Evolutionary conservation across 306 rosid genomes (phyloP), one percentile per base, ranked within the genome.

Genomic region (Dryas drummondii): DNA sequence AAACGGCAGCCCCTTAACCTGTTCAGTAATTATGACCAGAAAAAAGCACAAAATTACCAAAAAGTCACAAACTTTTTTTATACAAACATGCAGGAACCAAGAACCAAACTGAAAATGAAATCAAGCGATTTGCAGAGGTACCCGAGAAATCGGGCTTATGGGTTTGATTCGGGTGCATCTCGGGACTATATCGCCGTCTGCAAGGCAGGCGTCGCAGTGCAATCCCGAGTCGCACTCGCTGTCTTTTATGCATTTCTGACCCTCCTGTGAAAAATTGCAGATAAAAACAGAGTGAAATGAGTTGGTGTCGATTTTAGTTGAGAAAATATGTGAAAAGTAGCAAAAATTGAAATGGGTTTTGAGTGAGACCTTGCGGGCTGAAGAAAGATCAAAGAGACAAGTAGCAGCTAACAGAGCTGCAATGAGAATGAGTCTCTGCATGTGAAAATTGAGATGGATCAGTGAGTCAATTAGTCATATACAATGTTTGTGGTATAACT

Each of bases 151-250:
- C 69, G 98, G 97, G 75, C 59, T 94, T 16, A 78, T 62, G 70
- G 98, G 97, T 74, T 88, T 89, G 7, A 79, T 80, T 11, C 98
- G 84, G 45, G 98, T 94, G 69, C 98, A 94, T 61, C 94, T 80
- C 4, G 98, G 97, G 72, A 88, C 68, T 9, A 88, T 27, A 55
- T 88, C 85, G 4, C 91, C 94, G 72, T 87, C 79, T 2, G 96
- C 88, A 4, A 87, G n/a, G 59, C 98, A 94, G 4, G 98, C 82
- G 56, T 94, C 91, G 77, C 98, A 94, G 76, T 94, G 98, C 73
- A 91, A 80, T 7, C 97, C 97, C 0, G 87, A 70, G 76, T 82
- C 78, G 65, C 98, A 94, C 83, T 86, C 83, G 5, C 78, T 65
- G 74, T 88, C 70, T 48, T 78, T 76, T 22, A 81, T 44, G 70